phyloP scores from a whole-genome alignment of 108 stramenopile species.

The Ochromonas danica region DNA sequence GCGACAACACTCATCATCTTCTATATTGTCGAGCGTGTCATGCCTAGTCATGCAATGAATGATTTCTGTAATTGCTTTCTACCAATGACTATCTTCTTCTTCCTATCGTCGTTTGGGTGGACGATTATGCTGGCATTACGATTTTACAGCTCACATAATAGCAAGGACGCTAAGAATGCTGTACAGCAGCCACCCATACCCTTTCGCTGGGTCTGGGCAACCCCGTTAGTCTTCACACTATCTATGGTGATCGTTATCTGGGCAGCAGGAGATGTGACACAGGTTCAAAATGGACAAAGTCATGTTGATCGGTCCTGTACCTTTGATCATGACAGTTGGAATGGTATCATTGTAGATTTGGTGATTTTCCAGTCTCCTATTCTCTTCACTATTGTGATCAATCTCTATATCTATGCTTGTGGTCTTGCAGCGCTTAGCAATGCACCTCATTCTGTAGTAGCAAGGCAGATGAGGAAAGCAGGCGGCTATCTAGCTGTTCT shows the following conservation, averaged over 20 bases:
- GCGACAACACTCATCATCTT: neutral
- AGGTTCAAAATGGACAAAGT: neutral
- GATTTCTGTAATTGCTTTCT: neutral
- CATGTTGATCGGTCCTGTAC: neutral
- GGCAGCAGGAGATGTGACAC: neutral
- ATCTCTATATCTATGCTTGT: neutral
- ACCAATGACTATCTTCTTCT: neutral
- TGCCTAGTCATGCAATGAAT: neutral
- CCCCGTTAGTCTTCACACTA: neutral
- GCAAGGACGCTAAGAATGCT: neutral
- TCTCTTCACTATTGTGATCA: constrained; percentile 9
- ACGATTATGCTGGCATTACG: constrained; percentile 6
- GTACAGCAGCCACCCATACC: neutral
- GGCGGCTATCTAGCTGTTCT: constrained; percentile 24
- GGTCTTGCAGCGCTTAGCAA: neutral
- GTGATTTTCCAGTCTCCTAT: constrained; percentile 5
- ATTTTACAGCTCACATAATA: neutral
- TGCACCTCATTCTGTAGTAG: constrained; percentile 30
- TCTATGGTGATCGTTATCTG: neutral
- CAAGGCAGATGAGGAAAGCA: constrained; percentile 9
- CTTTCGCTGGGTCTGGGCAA: neutral
- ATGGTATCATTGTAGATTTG: neutral
- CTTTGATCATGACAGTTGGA: neutral
- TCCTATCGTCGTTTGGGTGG: constrained; percentile 1
- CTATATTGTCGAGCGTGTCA: neutral